These are phyloP conservation scores for Calonectria leucothoes DNA, from an alignment of 2,329 filamentous ascomycete species.

Conservation along the genomic window DNA sequence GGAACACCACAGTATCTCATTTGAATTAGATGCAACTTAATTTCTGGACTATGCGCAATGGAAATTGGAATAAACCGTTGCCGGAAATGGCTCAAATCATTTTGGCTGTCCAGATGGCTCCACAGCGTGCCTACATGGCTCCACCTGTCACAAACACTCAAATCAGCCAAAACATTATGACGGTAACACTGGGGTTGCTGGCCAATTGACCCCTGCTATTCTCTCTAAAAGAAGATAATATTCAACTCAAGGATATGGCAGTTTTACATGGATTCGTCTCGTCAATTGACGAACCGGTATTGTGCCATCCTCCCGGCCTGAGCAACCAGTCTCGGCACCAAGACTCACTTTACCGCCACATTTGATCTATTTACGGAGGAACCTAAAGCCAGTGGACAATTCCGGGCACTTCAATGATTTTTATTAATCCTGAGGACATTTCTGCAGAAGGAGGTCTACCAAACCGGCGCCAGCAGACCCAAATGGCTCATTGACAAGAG, in stretches of 20 bases:
- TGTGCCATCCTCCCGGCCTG: too few species aligned
- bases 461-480: not conserved
- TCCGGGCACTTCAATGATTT: conserved; percentile 41
- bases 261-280: not conserved
- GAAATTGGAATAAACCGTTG: not conserved
- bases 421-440: conserved; percentile 39
- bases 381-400: conserved; percentile 37
- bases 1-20: not conserved
- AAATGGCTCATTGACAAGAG: too few species aligned
- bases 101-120: not conserved
- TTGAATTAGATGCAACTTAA: not conserved
- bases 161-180: not conserved
- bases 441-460: conserved; percentile 38
- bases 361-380: not conserved
- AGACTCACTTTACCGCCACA: not conserved
- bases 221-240: not conserved
- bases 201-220: not conserved
- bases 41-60: not conserved
- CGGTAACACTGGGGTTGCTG: not conserved
- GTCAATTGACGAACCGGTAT: not conserved
- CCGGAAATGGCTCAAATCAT: not conserved
- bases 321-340: not conserved
- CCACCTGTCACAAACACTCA: not conserved
- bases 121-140: not conserved
- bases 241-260: not conserved